These are phyloP conservation scores for Arthrobotrys entomopaga DNA, from an alignment of 2,329 filamentous ascomycete species.

Conservation along the genomic window DNA sequence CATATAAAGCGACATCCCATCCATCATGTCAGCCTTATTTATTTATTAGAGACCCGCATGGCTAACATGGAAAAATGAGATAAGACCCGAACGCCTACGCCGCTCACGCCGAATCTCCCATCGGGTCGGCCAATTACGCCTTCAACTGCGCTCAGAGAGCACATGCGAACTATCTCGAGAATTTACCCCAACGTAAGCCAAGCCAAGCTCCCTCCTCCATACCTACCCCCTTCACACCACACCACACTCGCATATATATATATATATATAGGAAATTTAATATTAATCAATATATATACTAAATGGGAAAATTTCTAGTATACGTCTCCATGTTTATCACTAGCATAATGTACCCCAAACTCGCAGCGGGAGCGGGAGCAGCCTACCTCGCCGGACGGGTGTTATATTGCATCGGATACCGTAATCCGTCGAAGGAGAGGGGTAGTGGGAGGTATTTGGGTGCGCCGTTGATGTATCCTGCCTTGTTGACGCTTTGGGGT, in stretches of 20 bases:
- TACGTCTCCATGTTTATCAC: constrained; percentile 62
- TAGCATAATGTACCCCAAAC: constrained; percentile 68
- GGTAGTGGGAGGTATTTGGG: constrained; percentile 57
- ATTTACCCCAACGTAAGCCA: constrained; percentile 63
- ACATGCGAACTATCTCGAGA: constrained; percentile 74
- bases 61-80: constrained; percentile 62
- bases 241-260: background rate
- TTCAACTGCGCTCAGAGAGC: constrained; percentile 76
- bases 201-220: too few species aligned
- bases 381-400: constrained; percentile 68
- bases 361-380: constrained; percentile 66
- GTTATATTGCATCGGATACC: constrained; percentile 70
- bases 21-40: background rate
- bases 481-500: constrained; percentile 27
- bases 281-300: constrained; percentile 30
- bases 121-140: constrained; percentile 67
- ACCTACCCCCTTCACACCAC: background rate
- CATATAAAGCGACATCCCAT: too few species aligned
- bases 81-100: constrained; percentile 69
- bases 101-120: constrained; percentile 67
- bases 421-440: constrained; percentile 57
- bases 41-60: background rate
- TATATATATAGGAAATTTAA: background rate
- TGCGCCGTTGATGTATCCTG: constrained; percentile 31
- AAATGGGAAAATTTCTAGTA: constrained; percentile 26